Base-by-base conservation (phyloP, 1,284 basidiomycete genomes). In the Rhodotorula mucilaginosa region DNA sequence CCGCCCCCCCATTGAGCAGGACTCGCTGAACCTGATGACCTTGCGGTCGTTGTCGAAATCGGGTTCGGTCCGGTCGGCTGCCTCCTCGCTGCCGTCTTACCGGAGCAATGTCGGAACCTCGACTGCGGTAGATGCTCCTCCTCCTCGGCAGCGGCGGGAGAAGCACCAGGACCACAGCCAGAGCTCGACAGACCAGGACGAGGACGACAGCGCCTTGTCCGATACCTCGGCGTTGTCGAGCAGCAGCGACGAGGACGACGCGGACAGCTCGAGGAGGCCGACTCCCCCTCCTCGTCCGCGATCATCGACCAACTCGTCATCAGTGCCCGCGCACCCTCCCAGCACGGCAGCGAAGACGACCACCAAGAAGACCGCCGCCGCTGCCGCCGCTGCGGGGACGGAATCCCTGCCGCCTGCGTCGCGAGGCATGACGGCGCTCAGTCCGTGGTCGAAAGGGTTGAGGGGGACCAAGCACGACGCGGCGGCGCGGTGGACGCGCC, bases 371-470 rank as follows among this genome's bases (percentile, higher is more conserved):
- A 12, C n/a, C 26, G 26, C 26, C 10, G 26, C 18, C 26, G 26
- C 26, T 2, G 26, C 18, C 16, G 39, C 39, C 39, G 10, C 39
- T 39, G 2, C n/a, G 44, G n/a, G 19, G 12, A 26, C 61, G 5
- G 31, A 58, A 29, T 61, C 59, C 29, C 63, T 54, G 0, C 67
- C 70, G 4, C 61, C 70, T 0, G 70, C 70, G 12, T 56, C 48
- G 10, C 29, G 59, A n/a, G 70, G 70, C 5, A 66, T 68, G 67
- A 68, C 70, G 16, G 64, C 67, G 19, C 16, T 68, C 15, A 47
- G 54, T 5, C 67, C 70, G 16, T 72, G 70, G 70, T 48, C 49
- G 6, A 72, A 72, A 39, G 67, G 70, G 1, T 19, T 66, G 16
- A n/a, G 70, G 16, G 70, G 72, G n/a, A 58, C 52, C 1, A 15